Percentiles rank a stretch among this genome's conserved stretches.
phyloP scores from a whole-genome alignment of 768 basidiomycete species.

The Phaffia australis region DNA sequence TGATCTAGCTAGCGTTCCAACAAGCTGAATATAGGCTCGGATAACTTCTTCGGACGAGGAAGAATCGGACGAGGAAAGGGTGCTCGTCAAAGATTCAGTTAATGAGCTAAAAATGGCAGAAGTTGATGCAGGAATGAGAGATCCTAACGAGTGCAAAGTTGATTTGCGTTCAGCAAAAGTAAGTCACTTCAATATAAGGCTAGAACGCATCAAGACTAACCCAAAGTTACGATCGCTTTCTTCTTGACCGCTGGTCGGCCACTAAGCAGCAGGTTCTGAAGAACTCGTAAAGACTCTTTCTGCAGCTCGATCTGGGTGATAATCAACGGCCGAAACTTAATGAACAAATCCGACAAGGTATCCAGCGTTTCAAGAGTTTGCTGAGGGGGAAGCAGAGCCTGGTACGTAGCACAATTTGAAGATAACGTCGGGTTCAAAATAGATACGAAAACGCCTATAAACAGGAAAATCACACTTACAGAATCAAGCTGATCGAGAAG shows the following conservation, averaged over 20 bases:
- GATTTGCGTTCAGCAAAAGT: not conserved
- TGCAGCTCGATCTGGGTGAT: conserved; percentile 67
- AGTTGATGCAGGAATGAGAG: conserved; percentile 65
- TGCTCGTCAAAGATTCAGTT: conserved; percentile 10
- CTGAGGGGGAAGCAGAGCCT: conserved; percentile 36
- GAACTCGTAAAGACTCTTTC: conserved; percentile 69
- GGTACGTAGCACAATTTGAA: not conserved
- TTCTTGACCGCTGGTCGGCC: conserved; percentile 78
- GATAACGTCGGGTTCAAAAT: not conserved
- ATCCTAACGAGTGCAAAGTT: conserved; percentile 7
- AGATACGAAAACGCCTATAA: not conserved
- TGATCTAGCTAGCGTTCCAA: conserved; percentile 67
- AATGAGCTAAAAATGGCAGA: conserved; percentile 46
- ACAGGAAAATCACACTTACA: conserved; percentile 43
- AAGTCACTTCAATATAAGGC: not conserved
- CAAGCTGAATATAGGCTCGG: conserved; percentile 42
- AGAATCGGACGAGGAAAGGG: not conserved
- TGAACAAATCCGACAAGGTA: conserved; percentile 33
- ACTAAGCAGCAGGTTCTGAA: conserved; percentile 55
- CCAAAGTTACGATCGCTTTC: conserved; percentile 70
- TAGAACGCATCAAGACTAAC: conserved; percentile 13
- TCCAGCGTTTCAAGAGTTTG: conserved; percentile 36
- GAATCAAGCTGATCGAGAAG: conserved; percentile 66
- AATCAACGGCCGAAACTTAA: conserved; percentile 29
- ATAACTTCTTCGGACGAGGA: not conserved